Evolutionary conservation across 768 basidiomycete species (phyloP), one percentile per base, ranked within the genome.

Genomic region (Kwoniella pini): DNA sequence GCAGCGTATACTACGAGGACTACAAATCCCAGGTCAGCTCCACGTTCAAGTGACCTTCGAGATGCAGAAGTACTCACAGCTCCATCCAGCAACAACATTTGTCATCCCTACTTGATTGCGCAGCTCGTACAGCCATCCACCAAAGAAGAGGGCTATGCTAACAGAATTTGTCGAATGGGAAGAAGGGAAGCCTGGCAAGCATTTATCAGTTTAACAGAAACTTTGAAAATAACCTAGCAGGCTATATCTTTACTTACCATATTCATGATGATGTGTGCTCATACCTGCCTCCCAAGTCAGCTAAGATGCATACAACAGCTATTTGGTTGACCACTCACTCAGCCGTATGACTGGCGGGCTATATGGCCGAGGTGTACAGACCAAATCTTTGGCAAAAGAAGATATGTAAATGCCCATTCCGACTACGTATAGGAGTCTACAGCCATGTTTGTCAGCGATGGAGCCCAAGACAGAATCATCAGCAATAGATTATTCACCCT

Each of bases 151-250:
- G 0, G 91, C 91, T 70, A 96, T 89, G 26, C 91, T 94, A 52
- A 92, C 83, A 54, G 86, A 85, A 77, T 96, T 95, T 7, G 93
- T 91, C 1, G 91, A 89, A 71, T 99, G 95, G 0, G 94, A 96
- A 0, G 92, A 95, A 0, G 93, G 94, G 72, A 97, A 95, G 22
- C 95, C 95, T 76, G 33, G 33, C 7, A 7, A 7, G 31, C 9
- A 28, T 5, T 0, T 21, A 21, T 54, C 26, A 61, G 48, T 19
- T 30, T 9, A 33, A 44, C 17, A 42, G 9, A 43, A 13, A 21
- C 3, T 49, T n/a, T n/a, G 50, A 15, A 22, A 15, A 13, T 13
- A 22, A 19, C 28, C 39, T n/a, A 42, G 33, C 21, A 39, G 26
- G 19, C n/a, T 54, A 15, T 13, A 24, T 7, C n/a, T 1, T 7